Evolutionary conservation across 306 rosid genomes (phyloP).

Genomic region (Trichosanthes truncata): DNA sequence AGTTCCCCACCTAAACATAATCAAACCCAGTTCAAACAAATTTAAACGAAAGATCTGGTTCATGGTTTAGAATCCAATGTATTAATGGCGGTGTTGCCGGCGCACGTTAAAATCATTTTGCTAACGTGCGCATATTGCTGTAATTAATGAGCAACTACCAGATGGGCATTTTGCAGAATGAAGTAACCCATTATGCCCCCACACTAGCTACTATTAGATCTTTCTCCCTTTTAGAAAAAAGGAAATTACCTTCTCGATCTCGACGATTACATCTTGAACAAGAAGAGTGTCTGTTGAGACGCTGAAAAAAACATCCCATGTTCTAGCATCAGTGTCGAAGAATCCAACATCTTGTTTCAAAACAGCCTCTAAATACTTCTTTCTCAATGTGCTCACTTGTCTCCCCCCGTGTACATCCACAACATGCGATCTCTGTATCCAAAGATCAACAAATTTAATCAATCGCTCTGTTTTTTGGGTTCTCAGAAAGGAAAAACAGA

Average conservation of each 20-base stretch:
- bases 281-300: slow-evolving; percentile 94
- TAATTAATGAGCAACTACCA: slow-evolving; percentile 16
- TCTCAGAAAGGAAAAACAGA: background rate
- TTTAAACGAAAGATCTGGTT: background rate
- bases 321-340: slow-evolving; percentile 94
- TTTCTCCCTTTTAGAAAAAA: background rate
- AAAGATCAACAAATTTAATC: background rate
- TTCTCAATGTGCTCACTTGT: slow-evolving; percentile 83
- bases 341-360: slow-evolving; percentile 95
- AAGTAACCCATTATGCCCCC: slow-evolving; percentile 3
- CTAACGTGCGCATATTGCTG: slow-evolving; percentile 17
- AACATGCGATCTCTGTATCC: slow-evolving; percentile 78
- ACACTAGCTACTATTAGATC: background rate
- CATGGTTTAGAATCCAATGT: background rate
- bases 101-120: slow-evolving; percentile 10
- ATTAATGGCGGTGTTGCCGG: slow-evolving; percentile 1
- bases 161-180: background rate
- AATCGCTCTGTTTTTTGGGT: background rate
- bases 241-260: slow-evolving; percentile 79
- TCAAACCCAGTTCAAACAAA: background rate
- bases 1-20: slow-evolving; percentile 69
- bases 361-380: slow-evolving; percentile 90
- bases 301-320: slow-evolving; percentile 94
- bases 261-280: slow-evolving; percentile 95
- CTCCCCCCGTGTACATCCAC: slow-evolving; percentile 93